phyloP scores from a whole-genome alignment of 305 asterid genomes.

The Fraxinus sp. region DNA sequence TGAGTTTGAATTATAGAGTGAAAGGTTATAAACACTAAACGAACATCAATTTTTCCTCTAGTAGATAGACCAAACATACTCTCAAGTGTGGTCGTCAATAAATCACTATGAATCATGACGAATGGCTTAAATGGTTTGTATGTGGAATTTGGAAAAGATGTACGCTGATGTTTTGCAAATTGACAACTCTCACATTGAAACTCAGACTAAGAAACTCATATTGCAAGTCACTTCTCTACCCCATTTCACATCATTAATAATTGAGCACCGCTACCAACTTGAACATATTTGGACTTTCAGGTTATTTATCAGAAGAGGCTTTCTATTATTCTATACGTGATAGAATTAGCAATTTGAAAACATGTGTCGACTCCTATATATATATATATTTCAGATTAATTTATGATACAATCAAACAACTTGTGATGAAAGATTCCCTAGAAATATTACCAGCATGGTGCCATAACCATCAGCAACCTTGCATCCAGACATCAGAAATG shows the following conservation, averaged over 20 bases:
- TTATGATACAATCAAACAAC: neutral
- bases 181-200: neutral
- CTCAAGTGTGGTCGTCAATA: no score
- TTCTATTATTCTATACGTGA: neutral
- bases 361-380: neutral
- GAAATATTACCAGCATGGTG: slow-evolving; percentile 71
- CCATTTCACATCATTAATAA: neutral
- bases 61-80: no score
- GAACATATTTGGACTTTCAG: neutral
- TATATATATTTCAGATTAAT: neutral
- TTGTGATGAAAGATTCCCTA: slow-evolving; percentile 13
- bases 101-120: neutral
- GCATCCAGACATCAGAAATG: slow-evolving; percentile 97
- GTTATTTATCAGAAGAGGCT: neutral
- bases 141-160: neutral
- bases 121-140: no score
- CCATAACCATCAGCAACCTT: slow-evolving; percentile 98
- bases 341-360: neutral
- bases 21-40: neutral
- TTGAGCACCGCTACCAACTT: neutral
- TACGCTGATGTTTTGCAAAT: neutral
- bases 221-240: neutral
- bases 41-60: no score
- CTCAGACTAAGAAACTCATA: neutral
- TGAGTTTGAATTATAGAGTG: neutral